These are phyloP conservation scores for Drechslera avenae DNA, from an alignment of 2,329 filamentous ascomycete species.

Conservation along the genomic window DNA sequence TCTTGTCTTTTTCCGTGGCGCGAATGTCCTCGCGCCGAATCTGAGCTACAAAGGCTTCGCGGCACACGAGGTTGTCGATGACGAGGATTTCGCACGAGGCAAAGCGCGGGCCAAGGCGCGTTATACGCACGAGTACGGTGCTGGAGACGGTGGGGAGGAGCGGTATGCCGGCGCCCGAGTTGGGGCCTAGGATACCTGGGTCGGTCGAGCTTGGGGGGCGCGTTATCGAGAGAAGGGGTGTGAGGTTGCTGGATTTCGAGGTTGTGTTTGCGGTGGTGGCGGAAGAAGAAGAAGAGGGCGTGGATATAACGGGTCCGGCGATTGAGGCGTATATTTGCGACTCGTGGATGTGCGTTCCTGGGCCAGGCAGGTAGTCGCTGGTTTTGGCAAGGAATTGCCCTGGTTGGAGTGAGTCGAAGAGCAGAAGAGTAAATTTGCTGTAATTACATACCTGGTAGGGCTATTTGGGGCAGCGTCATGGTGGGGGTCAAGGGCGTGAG, in stretches of 20 bases:
- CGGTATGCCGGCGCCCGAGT: slow-evolving; percentile 60
- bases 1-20: slow-evolving; percentile 93
- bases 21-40: slow-evolving; percentile 90
- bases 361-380: slow-evolving; percentile 71
- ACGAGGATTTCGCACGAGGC: slow-evolving; percentile 86
- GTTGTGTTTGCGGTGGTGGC: slow-evolving; percentile 55
- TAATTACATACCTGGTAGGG: slow-evolving; percentile 61
- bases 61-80: slow-evolving; percentile 68
- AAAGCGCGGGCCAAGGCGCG: slow-evolving; percentile 82
- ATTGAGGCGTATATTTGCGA: slow-evolving; percentile 81
- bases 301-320: slow-evolving; percentile 67
- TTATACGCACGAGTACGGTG: slow-evolving; percentile 81
- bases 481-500: slow-evolving; percentile 1
- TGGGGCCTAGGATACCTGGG: slow-evolving; percentile 27
- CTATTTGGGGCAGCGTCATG: slow-evolving; percentile 56
- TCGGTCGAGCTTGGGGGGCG: slow-evolving; percentile 25
- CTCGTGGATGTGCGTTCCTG: slow-evolving; percentile 82
- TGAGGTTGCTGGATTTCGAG: slow-evolving; percentile 55
- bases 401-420: too few species aligned
- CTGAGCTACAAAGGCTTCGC: slow-evolving; percentile 82
- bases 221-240: slow-evolving; percentile 46
- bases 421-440: too few species aligned
- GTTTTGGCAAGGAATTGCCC: slow-evolving; percentile 77
- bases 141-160: slow-evolving; percentile 82
- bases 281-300: slow-evolving; percentile 52